Evolutionary conservation across 148 eudicot genomes (phyloP).

Genomic region (Cornus suecica): DNA sequence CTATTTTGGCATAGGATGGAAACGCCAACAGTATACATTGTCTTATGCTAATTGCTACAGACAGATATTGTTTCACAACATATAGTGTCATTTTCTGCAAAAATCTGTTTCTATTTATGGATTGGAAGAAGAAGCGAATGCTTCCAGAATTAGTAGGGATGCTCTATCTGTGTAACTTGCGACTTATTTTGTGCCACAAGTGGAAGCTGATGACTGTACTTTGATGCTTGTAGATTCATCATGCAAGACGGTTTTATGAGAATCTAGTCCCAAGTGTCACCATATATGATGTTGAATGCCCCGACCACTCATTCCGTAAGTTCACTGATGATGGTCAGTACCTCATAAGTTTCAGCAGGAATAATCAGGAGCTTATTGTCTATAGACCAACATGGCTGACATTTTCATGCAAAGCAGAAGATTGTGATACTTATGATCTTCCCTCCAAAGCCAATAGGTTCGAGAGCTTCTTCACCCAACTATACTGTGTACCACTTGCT

Average conservation of each 20-base stretch:
- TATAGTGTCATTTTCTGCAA: not conserved
- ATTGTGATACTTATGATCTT: slow-evolving; percentile 57
- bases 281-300: slow-evolving; percentile 81
- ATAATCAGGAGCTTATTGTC: slow-evolving; percentile 82
- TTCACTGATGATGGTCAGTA: slow-evolving; percentile 96
- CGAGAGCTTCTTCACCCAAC: slow-evolving; percentile 82
- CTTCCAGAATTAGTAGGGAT: not conserved
- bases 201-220: slow-evolving; percentile 8
- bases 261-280: slow-evolving; percentile 89
- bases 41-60: not conserved
- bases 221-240: slow-evolving; percentile 50
- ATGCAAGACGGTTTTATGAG: slow-evolving; percentile 83
- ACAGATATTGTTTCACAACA: not conserved
- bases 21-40: too few relatives aligned
- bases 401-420: slow-evolving; percentile 68
- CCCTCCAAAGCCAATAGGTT: slow-evolving; percentile 68
- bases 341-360: slow-evolving; percentile 81
- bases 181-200: not conserved
- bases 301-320: slow-evolving; percentile 85
- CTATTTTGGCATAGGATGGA: too few relatives aligned
- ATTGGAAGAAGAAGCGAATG: not conserved
- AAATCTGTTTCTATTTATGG: not conserved
- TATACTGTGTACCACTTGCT: slow-evolving; percentile 66
- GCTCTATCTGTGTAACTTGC: not conserved
- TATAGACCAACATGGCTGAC: slow-evolving; percentile 85